Evolutionary conservation across 305 asterid genomes (phyloP).

Genomic region (Solanum hybrid): DNA sequence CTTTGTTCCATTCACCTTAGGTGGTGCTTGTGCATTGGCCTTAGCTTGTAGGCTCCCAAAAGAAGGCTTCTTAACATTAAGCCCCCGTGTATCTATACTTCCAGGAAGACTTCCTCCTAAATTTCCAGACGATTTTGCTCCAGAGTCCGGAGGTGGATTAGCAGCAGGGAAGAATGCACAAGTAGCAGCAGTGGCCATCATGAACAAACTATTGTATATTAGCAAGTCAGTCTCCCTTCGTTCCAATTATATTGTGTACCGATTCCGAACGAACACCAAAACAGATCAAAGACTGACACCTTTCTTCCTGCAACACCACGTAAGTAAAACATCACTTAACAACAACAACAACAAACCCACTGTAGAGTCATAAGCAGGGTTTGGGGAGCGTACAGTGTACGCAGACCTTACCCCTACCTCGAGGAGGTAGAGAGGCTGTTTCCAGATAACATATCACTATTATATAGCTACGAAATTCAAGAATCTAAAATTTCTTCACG

Average conservation of each 20-base stretch:
- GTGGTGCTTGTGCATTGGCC: slow-evolving; percentile 81
- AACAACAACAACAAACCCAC: background rate
- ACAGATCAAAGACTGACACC: slow-evolving; percentile 13
- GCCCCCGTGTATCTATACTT: slow-evolving; percentile 53
- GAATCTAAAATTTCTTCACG: background rate
- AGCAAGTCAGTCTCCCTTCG: background rate
- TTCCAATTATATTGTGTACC: background rate
- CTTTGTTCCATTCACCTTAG: slow-evolving; percentile 87
- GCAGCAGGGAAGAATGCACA: slow-evolving; percentile 52
- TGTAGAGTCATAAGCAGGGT: background rate
- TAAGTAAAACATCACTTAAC: slow-evolving; percentile 14
- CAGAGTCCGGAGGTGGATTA: slow-evolving; percentile 46
- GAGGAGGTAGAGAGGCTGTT: background rate
- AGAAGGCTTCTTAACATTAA: slow-evolving; percentile 51
- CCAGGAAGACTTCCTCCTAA: slow-evolving; percentile 47
- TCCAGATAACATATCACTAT: slow-evolving; percentile 12
- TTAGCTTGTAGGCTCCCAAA: slow-evolving; percentile 57
- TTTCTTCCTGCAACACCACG: slow-evolving; percentile 31
- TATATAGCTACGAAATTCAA: background rate
- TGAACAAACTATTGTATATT: slow-evolving; percentile 18
- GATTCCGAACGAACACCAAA: slow-evolving; percentile 13
- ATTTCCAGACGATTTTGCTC: slow-evolving; percentile 47
- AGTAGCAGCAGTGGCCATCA: slow-evolving; percentile 80
- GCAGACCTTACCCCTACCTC: background rate
- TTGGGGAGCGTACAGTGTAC: background rate